Evolutionary conservation across 352 stramenopile species (phyloP), one percentile per base, ranked within the genome.

Genomic region (Globisporangium polare): DNA sequence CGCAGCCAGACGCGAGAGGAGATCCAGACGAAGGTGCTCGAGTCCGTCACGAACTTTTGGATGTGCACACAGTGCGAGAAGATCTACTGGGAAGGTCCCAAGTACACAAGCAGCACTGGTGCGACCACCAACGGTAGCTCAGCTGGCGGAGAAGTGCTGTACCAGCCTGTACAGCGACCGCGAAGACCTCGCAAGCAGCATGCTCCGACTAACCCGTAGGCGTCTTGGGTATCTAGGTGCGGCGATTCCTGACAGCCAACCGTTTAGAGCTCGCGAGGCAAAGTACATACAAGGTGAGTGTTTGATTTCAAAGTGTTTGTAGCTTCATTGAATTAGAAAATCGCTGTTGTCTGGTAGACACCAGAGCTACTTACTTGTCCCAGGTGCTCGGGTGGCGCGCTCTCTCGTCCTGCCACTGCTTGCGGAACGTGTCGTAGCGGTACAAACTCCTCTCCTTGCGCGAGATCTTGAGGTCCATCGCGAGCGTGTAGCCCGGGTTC

Each of bases 71-170:
- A 69, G 39, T 92, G 84, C 69, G 68, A 74, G 49, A 86, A 90
- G 42, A 71, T 93, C 31, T 93, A 83, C 57, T 92, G 82, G 84
- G 84, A 88, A 57, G 82, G 84, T 13, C 84, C 82, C 41, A 93
- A 93, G 71, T 91, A 88, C 67, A 75, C 77, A 20, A 51, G 24
- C 20, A 56, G 42, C 33, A 17, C 29, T 2, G n/a, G 15, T 5
- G 18, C 26, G 6, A 39, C 6, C 49, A 55, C 15, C 50, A 35
- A 29, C 22, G n/a, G 20, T 33, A 41, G 26, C 20, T 55, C 17
- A 2, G 42, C 17, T 1, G 39, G 41, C 5, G 58, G 35, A 17
- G 46, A 58, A 43, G 58, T 58, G 24, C 35, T 63, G 33, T 63
- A 52, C 17, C 47, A 63, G 5, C 58, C 58, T 31, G 50, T 20